These are phyloP conservation scores for Tremella yokohamensis DNA, from an alignment of 768 basidiomycete species.

Conservation along the genomic window DNA sequence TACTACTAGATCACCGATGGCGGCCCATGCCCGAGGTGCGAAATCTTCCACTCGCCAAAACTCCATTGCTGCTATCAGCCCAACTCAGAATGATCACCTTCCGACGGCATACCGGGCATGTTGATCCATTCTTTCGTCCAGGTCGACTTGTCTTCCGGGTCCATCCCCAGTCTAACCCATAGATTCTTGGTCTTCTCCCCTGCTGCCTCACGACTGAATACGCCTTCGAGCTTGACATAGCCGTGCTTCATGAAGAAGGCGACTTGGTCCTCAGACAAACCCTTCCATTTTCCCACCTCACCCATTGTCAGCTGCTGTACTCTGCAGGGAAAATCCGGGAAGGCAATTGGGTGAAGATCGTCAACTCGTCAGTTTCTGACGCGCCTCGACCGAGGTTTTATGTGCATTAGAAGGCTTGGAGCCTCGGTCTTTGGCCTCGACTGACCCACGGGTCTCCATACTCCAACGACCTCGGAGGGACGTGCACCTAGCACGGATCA, in stretches of 20 bases:
- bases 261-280: conserved; percentile 2
- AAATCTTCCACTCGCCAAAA: conserved; percentile 9
- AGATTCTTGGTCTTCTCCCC: conserved; percentile 57
- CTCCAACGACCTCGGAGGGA: no score
- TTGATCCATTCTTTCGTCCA: conserved; percentile 58
- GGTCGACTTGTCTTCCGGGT: conserved; percentile 59
- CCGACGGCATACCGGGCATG: conserved; percentile 56
- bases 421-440: no score
- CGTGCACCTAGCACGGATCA: no score
- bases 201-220: conserved; percentile 59
- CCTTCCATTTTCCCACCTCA: neutral
- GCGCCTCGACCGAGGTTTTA: no score
- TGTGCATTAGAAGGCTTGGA: no score
- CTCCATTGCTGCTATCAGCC: neutral
- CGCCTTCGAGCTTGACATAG: conserved; percentile 29
- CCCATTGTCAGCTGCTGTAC: no score
- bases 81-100: conserved; percentile 5
- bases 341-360: no score
- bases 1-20: conserved; percentile 61
- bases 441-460: no score
- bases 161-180: conserved; percentile 50
- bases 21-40: conserved; percentile 57
- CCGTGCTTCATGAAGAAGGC: conserved; percentile 6
- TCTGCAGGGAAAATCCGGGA: no score
- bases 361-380: no score